Evolutionary conservation across 2,329 filamentous ascomycete species (phyloP).

Genomic region (Dactylellina leptospora): DNA sequence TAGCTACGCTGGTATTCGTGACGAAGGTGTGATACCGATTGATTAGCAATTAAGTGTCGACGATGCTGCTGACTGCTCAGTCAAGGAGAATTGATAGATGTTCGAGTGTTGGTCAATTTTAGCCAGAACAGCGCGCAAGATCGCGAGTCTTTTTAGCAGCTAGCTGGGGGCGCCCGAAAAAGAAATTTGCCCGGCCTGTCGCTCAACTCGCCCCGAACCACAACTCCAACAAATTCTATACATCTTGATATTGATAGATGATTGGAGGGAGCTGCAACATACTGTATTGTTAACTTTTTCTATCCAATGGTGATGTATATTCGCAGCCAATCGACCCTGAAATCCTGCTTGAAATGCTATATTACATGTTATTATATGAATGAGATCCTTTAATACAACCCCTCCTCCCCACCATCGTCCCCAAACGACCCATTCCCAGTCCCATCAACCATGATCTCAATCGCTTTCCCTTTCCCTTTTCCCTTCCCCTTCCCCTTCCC

Average conservation of each 20-base stretch:
- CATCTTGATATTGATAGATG: not conserved
- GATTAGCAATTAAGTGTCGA: too few relatives aligned
- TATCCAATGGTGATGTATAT: too few relatives aligned
- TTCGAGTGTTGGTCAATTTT: too few relatives aligned
- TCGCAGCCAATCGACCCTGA: too few relatives aligned
- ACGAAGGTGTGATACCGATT: too few relatives aligned
- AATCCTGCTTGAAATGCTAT: too few relatives aligned
- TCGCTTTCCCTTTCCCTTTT: conserved; percentile 59
- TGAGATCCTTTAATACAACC: conserved; percentile 57
- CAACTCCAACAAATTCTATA: not conserved
- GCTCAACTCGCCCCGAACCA: not conserved
- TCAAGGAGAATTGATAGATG: too few relatives aligned
- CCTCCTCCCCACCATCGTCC: conserved; percentile 60
- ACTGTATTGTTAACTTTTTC: too few relatives aligned
- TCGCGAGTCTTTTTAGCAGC: conserved; percentile 7
- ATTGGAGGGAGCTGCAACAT: too few relatives aligned
- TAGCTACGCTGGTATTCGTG: too few relatives aligned
- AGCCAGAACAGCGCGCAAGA: conserved; percentile 28
- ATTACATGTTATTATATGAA: not conserved
- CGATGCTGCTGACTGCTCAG: too few relatives aligned
- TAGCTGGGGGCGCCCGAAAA: conserved; percentile 11
- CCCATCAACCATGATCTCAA: conserved; percentile 59
- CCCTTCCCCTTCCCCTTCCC: conserved; percentile 52
- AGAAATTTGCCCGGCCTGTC: not conserved
- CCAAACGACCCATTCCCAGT: conserved; percentile 49